These are phyloP conservation scores for Zymoseptoria brevis DNA, from an alignment of 2,329 filamentous ascomycete genomes.

Conservation along the genomic window DNA sequence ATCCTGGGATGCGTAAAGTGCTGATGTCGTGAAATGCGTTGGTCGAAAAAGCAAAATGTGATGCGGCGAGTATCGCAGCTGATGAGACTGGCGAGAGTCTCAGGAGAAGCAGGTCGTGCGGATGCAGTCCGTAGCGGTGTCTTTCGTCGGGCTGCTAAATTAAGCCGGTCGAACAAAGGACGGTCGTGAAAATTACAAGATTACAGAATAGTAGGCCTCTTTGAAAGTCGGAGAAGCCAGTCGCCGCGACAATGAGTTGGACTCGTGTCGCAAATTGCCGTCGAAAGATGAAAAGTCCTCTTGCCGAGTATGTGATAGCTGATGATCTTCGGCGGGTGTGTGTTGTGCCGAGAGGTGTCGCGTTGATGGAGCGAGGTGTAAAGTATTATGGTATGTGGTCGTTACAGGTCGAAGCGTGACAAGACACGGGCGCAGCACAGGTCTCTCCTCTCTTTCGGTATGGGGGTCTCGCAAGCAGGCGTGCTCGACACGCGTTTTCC, in stretches of 20 bases:
- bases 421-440: background rate
- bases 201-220: constrained; percentile 26
- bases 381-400: background rate
- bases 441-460: background rate
- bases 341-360: background rate
- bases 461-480: background rate
- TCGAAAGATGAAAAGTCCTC: constrained; percentile 6
- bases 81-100: constrained; percentile 8
- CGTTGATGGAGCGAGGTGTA: background rate
- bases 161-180: constrained; percentile 26
- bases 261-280: constrained; percentile 16
- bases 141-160: constrained; percentile 18
- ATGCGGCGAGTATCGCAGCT: constrained; percentile 6
- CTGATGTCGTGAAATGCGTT: constrained; percentile 16
- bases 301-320: background rate
- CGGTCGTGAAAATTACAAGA: constrained; percentile 23
- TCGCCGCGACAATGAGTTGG: constrained; percentile 16
- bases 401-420: background rate
- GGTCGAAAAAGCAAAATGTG: constrained; percentile 9
- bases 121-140: constrained; percentile 9
- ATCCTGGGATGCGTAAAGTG: constrained; percentile 11
- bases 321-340: background rate
- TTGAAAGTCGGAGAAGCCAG: constrained; percentile 13
- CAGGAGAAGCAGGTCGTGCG: constrained; percentile 18
- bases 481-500: background rate